Percentiles rank a stretch among this genome's conserved stretches.
Conservation (phyloP, 2,329 filamentous ascomycete genomes). For the Aureobasidium mangrovei region DNA sequence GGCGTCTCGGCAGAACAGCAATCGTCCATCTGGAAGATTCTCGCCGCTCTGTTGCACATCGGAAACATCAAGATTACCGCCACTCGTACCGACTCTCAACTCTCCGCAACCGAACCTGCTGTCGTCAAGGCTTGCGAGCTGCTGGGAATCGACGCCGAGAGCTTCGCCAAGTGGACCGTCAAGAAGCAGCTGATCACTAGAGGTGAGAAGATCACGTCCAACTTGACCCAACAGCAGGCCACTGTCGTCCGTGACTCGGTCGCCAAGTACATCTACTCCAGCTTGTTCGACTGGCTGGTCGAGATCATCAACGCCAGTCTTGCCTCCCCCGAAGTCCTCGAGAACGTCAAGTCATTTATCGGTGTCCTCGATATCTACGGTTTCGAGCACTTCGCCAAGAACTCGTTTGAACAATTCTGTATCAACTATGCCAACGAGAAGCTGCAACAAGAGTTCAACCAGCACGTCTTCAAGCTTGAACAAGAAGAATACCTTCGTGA, state of each 20-base stretch:
- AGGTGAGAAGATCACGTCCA: constrained; percentile 95
- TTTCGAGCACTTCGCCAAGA: constrained; percentile 98
- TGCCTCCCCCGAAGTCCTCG: constrained; percentile 78
- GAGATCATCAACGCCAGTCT: constrained; percentile 88
- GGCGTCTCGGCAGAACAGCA: constrained; percentile 70
- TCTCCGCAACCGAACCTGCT: constrained; percentile 72
- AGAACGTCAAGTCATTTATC: constrained; percentile 80
- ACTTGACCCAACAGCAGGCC: constrained; percentile 86
- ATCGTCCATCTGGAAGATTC: constrained; percentile 74
- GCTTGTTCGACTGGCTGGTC: constrained; percentile 98
- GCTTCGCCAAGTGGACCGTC: constrained; percentile 96
- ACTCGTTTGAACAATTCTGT: constrained; percentile 99
- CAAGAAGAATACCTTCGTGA: constrained; percentile 96
- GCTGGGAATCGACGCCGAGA: constrained; percentile 73
- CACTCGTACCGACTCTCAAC: constrained; percentile 76
- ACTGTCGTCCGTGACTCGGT: constrained; percentile 93
- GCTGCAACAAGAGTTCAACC: constrained; percentile 97
- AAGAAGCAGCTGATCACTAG: constrained; percentile 97
- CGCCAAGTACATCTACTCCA: constrained; percentile 97
- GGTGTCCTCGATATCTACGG: constrained; percentile 98
- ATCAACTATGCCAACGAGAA: constrained; percentile 99
- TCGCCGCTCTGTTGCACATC: constrained; percentile 85
- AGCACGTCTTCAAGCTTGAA: constrained; percentile 97
- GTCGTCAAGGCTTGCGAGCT: constrained; percentile 73
- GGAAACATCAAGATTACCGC: constrained; percentile 95